Base-by-base conservation (phyloP, 164 flowering plant genomes). In the Houttuynia cordata region DNA sequence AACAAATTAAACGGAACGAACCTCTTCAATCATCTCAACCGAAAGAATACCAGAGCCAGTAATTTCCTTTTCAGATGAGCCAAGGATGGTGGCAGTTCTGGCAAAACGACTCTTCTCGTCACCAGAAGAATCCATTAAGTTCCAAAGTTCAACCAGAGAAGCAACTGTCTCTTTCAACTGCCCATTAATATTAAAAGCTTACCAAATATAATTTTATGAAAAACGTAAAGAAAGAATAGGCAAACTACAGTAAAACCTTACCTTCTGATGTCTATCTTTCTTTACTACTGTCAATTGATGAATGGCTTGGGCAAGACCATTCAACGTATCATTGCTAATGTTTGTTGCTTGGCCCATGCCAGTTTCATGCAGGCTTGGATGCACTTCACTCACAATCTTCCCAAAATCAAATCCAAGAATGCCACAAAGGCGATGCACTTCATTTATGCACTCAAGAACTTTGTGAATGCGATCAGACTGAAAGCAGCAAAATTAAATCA, bases 391-490 rank as follows among this genome's bases (percentile, higher is more conserved):
- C 53, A 91, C 87, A 30, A 82, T 85, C 73, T 84, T 78, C 56
- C 85, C 81, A 76, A 88, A 91, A 71, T 91, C 92, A 69, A 88
- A 42, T 30, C 86, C 90, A 67, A 87, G 95, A 57, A 87, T 79
- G 45, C 83, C 80, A 68, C 96, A 85, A 53, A 91, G 76, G 51
- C 78, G 67, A 75, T 91, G 98, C 59, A 91, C 89, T 79, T 91
- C 98, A 67, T 84, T 88, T 59, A 88, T 87, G 75, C 62, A 78
- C 45, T 76, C 85, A 71, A 91, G 74, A 66, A 88, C 86, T 74
- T 82, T 85, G 24, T 78, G 74, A 61, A 88, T 80, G 55, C 98
- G 88, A 45, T 85, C 87, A 65, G 98, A 81, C 98, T 91, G 88
- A 76, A 78, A 64, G 63, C 23, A 58, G 30, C 24, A 24, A 53